phyloP scores from a whole-genome alignment of 2,329 filamentous ascomycete species.

The Fusarium stilboides region DNA sequence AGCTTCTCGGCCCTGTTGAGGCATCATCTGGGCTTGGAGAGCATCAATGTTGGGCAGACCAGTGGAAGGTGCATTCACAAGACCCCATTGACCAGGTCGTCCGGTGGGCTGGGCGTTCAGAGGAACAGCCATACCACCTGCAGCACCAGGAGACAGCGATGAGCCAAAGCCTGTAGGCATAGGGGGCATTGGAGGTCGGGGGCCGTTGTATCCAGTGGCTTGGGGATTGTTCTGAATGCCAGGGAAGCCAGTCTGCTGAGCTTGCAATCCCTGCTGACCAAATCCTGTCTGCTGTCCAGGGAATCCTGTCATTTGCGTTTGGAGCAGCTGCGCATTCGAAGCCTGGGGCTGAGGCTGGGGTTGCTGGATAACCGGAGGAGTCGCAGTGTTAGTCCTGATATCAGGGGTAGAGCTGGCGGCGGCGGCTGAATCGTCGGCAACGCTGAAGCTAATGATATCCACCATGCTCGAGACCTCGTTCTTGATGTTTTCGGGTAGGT shows the following conservation, averaged over 20 bases:
- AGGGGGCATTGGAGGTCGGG: constrained; percentile 91
- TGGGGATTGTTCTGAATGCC: constrained; percentile 77
- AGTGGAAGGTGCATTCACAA: constrained; percentile 92
- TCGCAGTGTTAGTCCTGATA: constrained; percentile 70
- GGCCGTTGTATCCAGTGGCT: constrained; percentile 84
- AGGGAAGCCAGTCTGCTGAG: constrained; percentile 80
- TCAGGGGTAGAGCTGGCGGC: constrained; percentile 72
- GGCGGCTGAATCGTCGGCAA: constrained; percentile 79
- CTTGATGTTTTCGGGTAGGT: constrained; percentile 86
- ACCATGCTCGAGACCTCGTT: constrained; percentile 99
- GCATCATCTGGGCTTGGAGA: constrained; percentile 96
- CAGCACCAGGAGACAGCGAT: constrained; percentile 64
- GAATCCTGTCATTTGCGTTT: constrained; percentile 79
- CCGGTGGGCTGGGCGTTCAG: constrained; percentile 96
- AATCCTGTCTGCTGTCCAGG: constrained; percentile 72
- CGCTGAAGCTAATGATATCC: constrained; percentile 96
- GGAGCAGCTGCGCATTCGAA: constrained; percentile 77
- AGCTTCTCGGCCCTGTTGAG: constrained; percentile 90
- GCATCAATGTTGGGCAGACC: constrained; percentile 95
- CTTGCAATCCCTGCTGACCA: constrained; percentile 73
- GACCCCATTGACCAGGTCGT: constrained; percentile 94
- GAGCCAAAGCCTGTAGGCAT: constrained; percentile 75
- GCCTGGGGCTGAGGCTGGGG: constrained; percentile 81
- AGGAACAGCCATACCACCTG: constrained; percentile 77
- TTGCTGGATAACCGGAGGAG: constrained; percentile 73